These are phyloP conservation scores for Vanilla planifolia DNA, from an alignment of 106 monocot genomes.

Conservation along the genomic window DNA sequence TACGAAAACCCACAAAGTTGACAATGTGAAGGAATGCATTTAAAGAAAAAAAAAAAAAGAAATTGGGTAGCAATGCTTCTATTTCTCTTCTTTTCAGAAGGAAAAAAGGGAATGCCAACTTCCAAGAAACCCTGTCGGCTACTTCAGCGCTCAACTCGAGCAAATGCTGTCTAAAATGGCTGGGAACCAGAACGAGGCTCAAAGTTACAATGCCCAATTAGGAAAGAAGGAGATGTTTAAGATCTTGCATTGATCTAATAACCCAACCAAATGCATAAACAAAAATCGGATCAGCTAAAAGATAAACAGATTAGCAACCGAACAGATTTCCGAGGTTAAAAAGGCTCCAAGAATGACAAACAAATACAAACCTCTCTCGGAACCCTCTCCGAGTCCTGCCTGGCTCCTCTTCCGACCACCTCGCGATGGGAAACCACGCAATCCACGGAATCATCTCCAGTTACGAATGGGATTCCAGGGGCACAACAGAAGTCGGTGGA, in stretches of 20 bases:
- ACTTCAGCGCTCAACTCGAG: neutral
- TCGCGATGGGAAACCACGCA: slow-evolving; percentile 3
- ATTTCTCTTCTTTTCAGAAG: neutral
- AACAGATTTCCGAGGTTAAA: neutral
- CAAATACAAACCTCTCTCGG: slow-evolving; percentile 21
- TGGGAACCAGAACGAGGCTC: neutral
- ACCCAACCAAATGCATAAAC: neutral
- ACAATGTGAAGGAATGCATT: too few relatives aligned
- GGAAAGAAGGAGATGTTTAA: neutral
- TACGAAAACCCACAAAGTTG: too few relatives aligned
- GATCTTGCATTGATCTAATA: neutral
- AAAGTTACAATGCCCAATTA: neutral
- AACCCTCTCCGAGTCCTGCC: slow-evolving; percentile 17
- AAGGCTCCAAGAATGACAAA: neutral
- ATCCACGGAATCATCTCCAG: slow-evolving; percentile 3
- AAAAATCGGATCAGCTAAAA: neutral
- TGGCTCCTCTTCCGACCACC: neutral
- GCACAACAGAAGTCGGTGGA: slow-evolving; percentile 26
- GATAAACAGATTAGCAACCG: neutral
- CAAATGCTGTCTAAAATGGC: neutral
- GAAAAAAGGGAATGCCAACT: neutral
- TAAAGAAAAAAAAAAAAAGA: too few relatives aligned
- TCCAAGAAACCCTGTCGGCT: neutral
- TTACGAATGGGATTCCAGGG: slow-evolving; percentile 15
- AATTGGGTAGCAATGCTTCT: neutral